phyloP scores from a whole-genome alignment of 495 filamentous ascomycete genomes.

The Hyaloscypha variabilis region DNA sequence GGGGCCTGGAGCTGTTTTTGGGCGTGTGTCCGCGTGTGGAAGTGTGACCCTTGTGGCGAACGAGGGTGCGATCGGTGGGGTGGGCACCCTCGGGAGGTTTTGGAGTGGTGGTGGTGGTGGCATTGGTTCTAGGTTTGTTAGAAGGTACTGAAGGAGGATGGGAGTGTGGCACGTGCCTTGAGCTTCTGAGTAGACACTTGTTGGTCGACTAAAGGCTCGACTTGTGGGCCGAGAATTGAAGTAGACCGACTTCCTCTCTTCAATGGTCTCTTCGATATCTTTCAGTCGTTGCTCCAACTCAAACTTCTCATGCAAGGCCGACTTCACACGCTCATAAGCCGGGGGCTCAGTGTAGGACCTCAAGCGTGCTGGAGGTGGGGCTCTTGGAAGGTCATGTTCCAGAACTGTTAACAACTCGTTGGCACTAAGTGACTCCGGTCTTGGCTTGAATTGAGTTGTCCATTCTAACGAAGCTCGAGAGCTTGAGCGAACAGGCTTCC shows the following conservation, averaged over 20 bases:
- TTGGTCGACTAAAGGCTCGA: slow-evolving; percentile 24
- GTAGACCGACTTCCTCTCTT: slow-evolving; percentile 52
- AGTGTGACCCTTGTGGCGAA: slow-evolving; percentile 20
- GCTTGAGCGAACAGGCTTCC: slow-evolving; percentile 37
- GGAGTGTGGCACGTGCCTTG: slow-evolving; percentile 21
- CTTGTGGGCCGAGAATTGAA: slow-evolving; percentile 42
- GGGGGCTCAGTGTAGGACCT: slow-evolving; percentile 29
- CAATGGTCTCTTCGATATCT: slow-evolving; percentile 54
- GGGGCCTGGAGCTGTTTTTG: slow-evolving; percentile 28
- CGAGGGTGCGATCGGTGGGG: slow-evolving; percentile 15
- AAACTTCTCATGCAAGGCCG: slow-evolving; percentile 53
- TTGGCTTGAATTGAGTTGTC: slow-evolving; percentile 24
- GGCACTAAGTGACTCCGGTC: slow-evolving; percentile 24
- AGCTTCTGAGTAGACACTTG: slow-evolving; percentile 27
- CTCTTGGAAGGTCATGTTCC: slow-evolving; percentile 24
- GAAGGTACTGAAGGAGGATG: background rate
- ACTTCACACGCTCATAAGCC: slow-evolving; percentile 49
- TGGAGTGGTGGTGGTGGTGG: slow-evolving; percentile 17
- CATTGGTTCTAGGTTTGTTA: slow-evolving; percentile 27
- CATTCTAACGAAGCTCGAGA: slow-evolving; percentile 27
- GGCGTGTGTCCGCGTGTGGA: slow-evolving; percentile 19
- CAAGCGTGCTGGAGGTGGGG: slow-evolving; percentile 26
- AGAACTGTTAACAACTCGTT: slow-evolving; percentile 25
- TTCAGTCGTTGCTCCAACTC: slow-evolving; percentile 43
- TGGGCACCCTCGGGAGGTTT: background rate